Conservation (phyloP, 352 stramenopile genomes). For the Phytophthora pisi region DNA sequence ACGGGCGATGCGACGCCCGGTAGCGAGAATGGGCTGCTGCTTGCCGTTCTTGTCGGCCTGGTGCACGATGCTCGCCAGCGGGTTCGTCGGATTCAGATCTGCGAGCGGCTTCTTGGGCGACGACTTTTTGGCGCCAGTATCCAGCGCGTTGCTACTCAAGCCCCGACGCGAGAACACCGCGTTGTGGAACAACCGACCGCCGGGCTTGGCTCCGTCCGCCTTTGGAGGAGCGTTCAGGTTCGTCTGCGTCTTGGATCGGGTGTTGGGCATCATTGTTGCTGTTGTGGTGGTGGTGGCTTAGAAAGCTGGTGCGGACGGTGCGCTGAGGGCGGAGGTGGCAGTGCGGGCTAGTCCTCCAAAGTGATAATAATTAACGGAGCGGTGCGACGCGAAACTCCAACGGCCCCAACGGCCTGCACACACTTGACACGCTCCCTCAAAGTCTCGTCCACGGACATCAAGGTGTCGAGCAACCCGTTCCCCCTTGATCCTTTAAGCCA, state of each 20-base stretch:
- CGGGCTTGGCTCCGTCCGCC: slow-evolving; percentile 32
- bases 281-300: background rate
- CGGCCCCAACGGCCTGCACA: background rate
- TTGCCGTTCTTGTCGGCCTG: slow-evolving; percentile 70
- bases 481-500: slow-evolving; percentile 9
- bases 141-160: slow-evolving; percentile 51
- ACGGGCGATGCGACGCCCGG: slow-evolving; percentile 26
- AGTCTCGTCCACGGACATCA: slow-evolving; percentile 15
- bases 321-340: background rate
- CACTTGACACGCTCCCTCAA: slow-evolving; percentile 19
- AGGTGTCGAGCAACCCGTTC: slow-evolving; percentile 17
- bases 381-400: slow-evolving; percentile 1
- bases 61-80: slow-evolving; percentile 69
- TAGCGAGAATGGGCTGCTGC: slow-evolving; percentile 42
- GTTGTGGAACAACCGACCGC: slow-evolving; percentile 55
- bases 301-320: background rate
- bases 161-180: slow-evolving; percentile 74
- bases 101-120: slow-evolving; percentile 50
- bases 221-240: slow-evolving; percentile 29
- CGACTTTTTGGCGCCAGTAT: slow-evolving; percentile 30
- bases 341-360: slow-evolving; percentile 26
- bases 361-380: slow-evolving; percentile 29
- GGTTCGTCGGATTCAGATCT: slow-evolving; percentile 42
- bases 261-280: slow-evolving; percentile 27
- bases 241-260: slow-evolving; percentile 43